Conservation (phyloP, 441 rosid species). For the Erysimum pusillum region DNA sequence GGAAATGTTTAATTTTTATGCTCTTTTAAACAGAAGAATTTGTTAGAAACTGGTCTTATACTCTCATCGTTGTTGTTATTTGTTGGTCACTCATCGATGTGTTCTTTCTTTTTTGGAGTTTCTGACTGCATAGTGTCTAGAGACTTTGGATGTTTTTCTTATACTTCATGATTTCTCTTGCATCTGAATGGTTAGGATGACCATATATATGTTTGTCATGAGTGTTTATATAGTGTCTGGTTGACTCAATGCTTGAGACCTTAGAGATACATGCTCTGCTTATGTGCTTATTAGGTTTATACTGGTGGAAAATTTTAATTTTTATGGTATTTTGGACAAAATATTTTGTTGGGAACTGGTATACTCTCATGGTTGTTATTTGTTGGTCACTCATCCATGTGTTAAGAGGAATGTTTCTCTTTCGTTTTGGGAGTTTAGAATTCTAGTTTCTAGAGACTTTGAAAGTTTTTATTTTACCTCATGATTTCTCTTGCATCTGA, state of each 20-base stretch:
- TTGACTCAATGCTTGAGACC: no score
- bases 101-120: neutral
- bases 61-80: neutral
- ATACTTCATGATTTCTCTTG: neutral
- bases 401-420: neutral
- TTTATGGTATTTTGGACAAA: neutral
- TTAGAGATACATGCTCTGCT: no score
- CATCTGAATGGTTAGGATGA: constrained; percentile 9
- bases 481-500: neutral
- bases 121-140: neutral
- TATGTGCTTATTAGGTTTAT: neutral
- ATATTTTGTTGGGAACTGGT: neutral
- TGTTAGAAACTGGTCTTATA: neutral
- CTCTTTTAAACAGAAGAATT: neutral
- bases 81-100: neutral
- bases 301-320: neutral
- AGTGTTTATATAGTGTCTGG: constrained; percentile 12
- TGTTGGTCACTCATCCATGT: neutral
- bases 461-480: neutral
- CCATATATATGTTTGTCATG: neutral
- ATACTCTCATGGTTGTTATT: neutral
- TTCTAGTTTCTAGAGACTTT: neutral
- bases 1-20: neutral
- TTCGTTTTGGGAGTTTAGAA: neutral
- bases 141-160: neutral